Conservation (phyloP, 2,329 filamentous ascomycete genomes). For the Fusarium sp. region DNA sequence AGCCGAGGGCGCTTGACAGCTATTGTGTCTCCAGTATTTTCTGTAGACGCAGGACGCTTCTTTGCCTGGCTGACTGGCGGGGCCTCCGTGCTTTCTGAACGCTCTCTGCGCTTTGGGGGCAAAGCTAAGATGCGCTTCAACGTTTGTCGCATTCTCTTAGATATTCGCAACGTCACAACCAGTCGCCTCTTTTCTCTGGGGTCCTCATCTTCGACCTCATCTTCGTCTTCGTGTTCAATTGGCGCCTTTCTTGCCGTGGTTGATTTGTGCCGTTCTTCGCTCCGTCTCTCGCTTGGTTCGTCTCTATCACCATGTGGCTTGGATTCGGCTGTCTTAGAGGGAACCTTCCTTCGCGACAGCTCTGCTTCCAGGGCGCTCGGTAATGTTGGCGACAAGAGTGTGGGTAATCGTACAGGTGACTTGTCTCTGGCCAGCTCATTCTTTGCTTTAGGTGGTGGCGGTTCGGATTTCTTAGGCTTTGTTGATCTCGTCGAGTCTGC, state of each 20-base stretch:
- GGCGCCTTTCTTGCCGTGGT: slow-evolving; percentile 44
- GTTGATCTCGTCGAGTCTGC: slow-evolving; percentile 46
- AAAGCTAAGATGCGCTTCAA: slow-evolving; percentile 61
- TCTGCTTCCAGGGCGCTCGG: slow-evolving; percentile 62
- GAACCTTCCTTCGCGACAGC: slow-evolving; percentile 48
- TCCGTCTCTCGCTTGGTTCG: slow-evolving; percentile 30
- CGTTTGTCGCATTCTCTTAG: slow-evolving; percentile 58
- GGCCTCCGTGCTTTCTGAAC: slow-evolving; percentile 56
- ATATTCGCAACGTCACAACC: slow-evolving; percentile 62
- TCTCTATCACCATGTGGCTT: slow-evolving; percentile 37
- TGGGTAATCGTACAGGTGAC: slow-evolving; percentile 56
- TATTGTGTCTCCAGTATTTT: slow-evolving; percentile 51
- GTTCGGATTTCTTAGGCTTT: slow-evolving; percentile 48
- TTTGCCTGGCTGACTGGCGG: slow-evolving; percentile 51
- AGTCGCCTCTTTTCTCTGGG: slow-evolving; percentile 45
- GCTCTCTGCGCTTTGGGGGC: slow-evolving; percentile 50
- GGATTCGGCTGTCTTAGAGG: slow-evolving; percentile 36
- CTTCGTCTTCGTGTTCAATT: slow-evolving; percentile 48
- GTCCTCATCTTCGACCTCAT: slow-evolving; percentile 49
- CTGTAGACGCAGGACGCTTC: slow-evolving; percentile 60
- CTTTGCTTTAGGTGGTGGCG: slow-evolving; percentile 45
- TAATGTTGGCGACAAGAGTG: slow-evolving; percentile 66
- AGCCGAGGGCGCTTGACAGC: slow-evolving; percentile 57
- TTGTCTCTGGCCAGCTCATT: slow-evolving; percentile 53
- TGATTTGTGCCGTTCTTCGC: slow-evolving; percentile 38